phyloP scores from a whole-genome alignment of 169 alveolate genomes.

The Eimeria acervulina region DNA sequence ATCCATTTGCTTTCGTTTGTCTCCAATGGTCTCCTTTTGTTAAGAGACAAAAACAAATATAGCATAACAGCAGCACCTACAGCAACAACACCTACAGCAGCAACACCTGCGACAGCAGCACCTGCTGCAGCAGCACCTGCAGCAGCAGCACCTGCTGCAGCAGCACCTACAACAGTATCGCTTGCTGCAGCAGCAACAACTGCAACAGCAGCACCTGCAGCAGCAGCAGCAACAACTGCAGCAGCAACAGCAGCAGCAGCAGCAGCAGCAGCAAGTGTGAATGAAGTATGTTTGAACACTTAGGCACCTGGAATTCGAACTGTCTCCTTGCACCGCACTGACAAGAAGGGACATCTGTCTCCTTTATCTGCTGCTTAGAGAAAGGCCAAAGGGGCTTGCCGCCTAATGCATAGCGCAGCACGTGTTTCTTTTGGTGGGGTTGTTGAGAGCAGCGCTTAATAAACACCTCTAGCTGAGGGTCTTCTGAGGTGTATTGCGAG shows the following conservation, averaged over 20 bases:
- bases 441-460: not conserved
- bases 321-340: constrained; percentile 66
- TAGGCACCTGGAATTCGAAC: constrained; percentile 62
- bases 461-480: constrained; percentile 50
- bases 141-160: not conserved
- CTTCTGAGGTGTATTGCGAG: not conserved
- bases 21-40: too few relatives aligned
- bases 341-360: constrained; percentile 19
- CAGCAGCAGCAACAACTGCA: not conserved
- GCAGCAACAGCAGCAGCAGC: not conserved
- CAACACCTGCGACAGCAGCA: not conserved
- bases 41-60: too few relatives aligned
- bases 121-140: too few relatives aligned
- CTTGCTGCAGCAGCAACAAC: not conserved
- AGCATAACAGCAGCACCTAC: too few relatives aligned
- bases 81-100: too few relatives aligned
- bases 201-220: not conserved
- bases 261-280: not conserved
- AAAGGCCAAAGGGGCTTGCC: constrained; percentile 75
- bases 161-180: not conserved
- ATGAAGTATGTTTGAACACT: not conserved
- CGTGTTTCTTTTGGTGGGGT: constrained; percentile 25
- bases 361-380: constrained; percentile 18
- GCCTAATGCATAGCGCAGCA: constrained; percentile 61
- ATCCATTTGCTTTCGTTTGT: too few relatives aligned